phyloP scores from a whole-genome alignment of 2,329 filamentous ascomycete species.

The Plenodomus biglobosus region DNA sequence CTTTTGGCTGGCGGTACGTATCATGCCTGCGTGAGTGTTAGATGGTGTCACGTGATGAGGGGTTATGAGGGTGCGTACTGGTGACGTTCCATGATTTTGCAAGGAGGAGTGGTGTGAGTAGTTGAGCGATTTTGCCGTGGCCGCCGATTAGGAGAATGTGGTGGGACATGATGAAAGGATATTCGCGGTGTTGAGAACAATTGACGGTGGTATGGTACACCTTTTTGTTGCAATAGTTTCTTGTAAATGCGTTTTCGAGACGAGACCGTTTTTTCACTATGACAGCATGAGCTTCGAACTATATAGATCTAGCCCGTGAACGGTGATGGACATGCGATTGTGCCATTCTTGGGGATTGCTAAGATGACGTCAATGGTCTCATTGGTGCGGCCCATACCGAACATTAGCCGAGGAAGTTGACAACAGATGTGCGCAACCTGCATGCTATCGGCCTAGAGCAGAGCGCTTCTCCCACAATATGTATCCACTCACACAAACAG shows the following conservation, averaged over 20 bases:
- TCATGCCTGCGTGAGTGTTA: slow-evolving; percentile 48
- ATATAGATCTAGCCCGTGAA: not conserved
- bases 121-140: slow-evolving; percentile 75
- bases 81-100: slow-evolving; percentile 75
- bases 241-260: too few relatives aligned
- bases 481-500: too few relatives aligned
- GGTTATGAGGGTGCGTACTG: slow-evolving; percentile 43
- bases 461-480: not conserved
- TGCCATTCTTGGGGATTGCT: slow-evolving; percentile 3
- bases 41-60: not conserved
- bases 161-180: slow-evolving; percentile 30
- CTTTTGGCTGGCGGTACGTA: slow-evolving; percentile 71
- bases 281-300: not conserved
- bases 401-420: not conserved
- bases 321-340: not conserved
- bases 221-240: too few relatives aligned
- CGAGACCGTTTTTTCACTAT: too few relatives aligned
- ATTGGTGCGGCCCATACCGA: slow-evolving; percentile 5
- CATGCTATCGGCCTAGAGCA: not conserved
- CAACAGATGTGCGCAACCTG: not conserved
- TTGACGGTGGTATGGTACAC: not conserved
- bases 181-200: not conserved
- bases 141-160: slow-evolving; percentile 72
- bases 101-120: slow-evolving; percentile 75
- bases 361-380: slow-evolving; percentile 17